Percentiles rank a stretch among this genome's conserved stretches.
Conservation (phyloP, 2,329 filamentous ascomycete species). For the Exophiala spinifera region DNA sequence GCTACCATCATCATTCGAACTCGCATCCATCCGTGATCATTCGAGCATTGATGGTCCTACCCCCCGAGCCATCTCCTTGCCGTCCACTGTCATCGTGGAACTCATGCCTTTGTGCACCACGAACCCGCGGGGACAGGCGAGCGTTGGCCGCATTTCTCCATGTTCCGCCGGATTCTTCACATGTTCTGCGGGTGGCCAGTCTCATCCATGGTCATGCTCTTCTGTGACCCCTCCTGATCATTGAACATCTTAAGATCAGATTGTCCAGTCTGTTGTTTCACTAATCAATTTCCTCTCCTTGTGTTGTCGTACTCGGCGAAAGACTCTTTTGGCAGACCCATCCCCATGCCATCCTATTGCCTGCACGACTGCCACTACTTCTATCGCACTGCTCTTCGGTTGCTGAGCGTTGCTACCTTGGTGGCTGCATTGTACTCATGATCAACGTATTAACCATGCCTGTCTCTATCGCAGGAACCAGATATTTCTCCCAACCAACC, state of each 20-base stretch:
- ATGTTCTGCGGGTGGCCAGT: constrained; percentile 4
- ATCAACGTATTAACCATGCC: constrained; percentile 51
- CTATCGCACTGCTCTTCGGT: constrained; percentile 83
- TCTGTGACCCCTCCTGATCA: constrained; percentile 20
- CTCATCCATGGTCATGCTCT: background rate
- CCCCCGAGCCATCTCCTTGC: constrained; percentile 1
- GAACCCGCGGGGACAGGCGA: constrained; percentile 6
- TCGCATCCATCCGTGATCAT: constrained; percentile 1
- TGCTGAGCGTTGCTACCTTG: constrained; percentile 75
- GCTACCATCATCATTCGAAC: constrained; percentile 8
- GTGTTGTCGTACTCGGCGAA: constrained; percentile 9
- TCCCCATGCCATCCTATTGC: constrained; percentile 71
- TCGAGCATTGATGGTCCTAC: background rate
- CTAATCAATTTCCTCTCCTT: background rate
- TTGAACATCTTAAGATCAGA: constrained; percentile 3
- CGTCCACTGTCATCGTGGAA: constrained; percentile 1
- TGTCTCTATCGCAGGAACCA: constrained; percentile 61
- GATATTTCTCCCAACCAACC: constrained; percentile 68
- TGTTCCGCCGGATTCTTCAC: constrained; percentile 8
- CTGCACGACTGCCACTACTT: constrained; percentile 90
- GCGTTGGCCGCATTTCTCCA: constrained; percentile 2
- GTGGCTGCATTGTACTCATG: constrained; percentile 74
- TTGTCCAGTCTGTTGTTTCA: constrained; percentile 8
- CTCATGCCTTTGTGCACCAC: background rate
- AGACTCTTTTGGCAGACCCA: constrained; percentile 21